These are phyloP conservation scores for Xylaria curta DNA, from an alignment of 495 filamentous ascomycete genomes.

Conservation along the genomic window DNA sequence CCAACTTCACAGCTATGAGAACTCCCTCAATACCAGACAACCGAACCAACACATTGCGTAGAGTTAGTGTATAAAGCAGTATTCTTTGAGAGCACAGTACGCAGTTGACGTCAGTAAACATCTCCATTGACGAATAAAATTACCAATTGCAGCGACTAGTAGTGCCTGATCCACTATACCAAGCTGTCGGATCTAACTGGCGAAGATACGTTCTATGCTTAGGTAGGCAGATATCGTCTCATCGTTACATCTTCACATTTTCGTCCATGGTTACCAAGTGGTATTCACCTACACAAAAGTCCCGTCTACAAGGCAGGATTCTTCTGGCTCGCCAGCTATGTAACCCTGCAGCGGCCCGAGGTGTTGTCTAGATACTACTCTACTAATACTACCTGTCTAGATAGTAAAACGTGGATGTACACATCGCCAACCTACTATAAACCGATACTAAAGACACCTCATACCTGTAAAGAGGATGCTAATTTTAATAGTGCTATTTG, in stretches of 20 bases:
- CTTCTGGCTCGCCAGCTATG: not conserved
- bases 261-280: not conserved
- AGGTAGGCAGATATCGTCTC: not conserved
- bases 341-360: not conserved
- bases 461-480: not conserved
- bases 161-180: too few species aligned
- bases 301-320: not conserved
- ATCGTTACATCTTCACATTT: not conserved
- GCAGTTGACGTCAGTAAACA: too few species aligned
- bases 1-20: not conserved
- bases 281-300: not conserved
- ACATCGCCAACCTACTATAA: not conserved
- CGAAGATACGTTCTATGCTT: not conserved
- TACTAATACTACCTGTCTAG: too few species aligned
- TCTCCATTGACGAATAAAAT: too few species aligned
- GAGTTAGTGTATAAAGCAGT: too few species aligned
- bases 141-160: too few species aligned
- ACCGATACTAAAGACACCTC: not conserved
- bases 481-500: not conserved
- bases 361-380: not conserved
- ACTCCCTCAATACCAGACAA: not conserved
- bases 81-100: too few species aligned
- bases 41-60: too few species aligned
- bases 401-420: not conserved
- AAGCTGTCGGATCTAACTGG: too few species aligned